phyloP scores from a whole-genome alignment of 2,329 filamentous ascomycete species.

The Phaeosphaeria sp. region DNA sequence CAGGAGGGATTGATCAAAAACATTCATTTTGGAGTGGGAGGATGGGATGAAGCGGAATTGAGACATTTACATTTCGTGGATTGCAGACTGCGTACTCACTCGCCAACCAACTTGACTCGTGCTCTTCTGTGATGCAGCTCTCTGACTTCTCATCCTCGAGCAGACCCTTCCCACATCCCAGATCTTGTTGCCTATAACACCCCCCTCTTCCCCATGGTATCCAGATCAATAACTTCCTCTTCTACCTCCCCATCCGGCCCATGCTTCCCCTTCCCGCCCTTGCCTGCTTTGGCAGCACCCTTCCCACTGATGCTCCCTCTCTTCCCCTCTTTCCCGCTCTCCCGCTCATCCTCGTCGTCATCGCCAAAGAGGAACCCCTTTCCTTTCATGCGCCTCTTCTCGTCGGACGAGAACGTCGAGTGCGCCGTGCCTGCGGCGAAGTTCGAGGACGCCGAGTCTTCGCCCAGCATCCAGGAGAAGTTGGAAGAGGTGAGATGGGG shows the following conservation, averaged over 20 bases:
- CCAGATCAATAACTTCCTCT: slow-evolving; percentile 47
- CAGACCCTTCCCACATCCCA: too few relatives aligned
- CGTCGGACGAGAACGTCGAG: slow-evolving; percentile 42
- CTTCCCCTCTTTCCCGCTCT: slow-evolving; percentile 20
- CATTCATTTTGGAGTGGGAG: background rate
- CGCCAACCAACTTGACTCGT: too few relatives aligned
- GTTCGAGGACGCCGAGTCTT: slow-evolving; percentile 41
- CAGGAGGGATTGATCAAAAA: too few relatives aligned
- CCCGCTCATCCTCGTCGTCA: slow-evolving; percentile 43
- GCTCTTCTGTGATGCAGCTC: too few relatives aligned
- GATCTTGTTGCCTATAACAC: slow-evolving; percentile 33
- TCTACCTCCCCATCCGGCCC: slow-evolving; percentile 34
- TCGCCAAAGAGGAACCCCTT: slow-evolving; percentile 51
- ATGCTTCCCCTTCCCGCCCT: slow-evolving; percentile 30
- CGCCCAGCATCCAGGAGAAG: slow-evolving; percentile 76
- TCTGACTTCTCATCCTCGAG: too few relatives aligned
- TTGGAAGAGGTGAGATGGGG: slow-evolving; percentile 75
- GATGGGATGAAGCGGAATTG: too few relatives aligned
- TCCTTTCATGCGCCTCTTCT: slow-evolving; percentile 44
- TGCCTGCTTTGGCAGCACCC: slow-evolving; percentile 17
- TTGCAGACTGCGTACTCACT: too few relatives aligned
- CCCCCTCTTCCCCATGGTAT: slow-evolving; percentile 41
- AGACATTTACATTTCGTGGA: too few relatives aligned
- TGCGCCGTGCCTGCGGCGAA: slow-evolving; percentile 45
- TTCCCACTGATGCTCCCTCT: slow-evolving; percentile 31